phyloP scores from a whole-genome alignment of 345 rosid genomes.

The Salix brachista region DNA sequence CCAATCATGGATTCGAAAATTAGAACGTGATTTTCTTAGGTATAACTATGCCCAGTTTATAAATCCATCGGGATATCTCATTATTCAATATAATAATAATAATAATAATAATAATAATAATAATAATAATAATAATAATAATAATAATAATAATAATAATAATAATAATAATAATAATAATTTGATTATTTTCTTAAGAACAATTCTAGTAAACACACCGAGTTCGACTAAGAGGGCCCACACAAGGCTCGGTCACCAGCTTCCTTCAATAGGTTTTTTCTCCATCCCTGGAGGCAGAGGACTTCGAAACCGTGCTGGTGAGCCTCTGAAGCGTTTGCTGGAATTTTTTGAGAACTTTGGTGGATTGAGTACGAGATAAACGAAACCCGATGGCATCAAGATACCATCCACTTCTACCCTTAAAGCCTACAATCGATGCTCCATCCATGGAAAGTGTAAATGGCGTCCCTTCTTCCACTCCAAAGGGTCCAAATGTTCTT shows the following conservation, averaged over 20 bases:
- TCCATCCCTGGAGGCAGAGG: not conserved
- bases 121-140: too few species aligned
- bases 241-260: not conserved
- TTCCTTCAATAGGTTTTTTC: constrained; percentile 1
- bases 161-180: too few species aligned
- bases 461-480: constrained; percentile 70
- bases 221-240: not conserved
- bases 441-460: constrained; percentile 55
- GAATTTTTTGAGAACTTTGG: constrained; percentile 47
- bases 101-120: too few species aligned
- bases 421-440: constrained; percentile 55
- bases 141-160: too few species aligned
- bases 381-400: constrained; percentile 64
- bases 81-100: too few species aligned
- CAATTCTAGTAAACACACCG: not conserved
- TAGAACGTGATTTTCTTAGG: too few species aligned
- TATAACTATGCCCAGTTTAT: too few species aligned
- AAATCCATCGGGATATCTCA: too few species aligned
- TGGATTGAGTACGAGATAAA: constrained; percentile 39
- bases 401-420: constrained; percentile 71
- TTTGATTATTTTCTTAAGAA: too few species aligned
- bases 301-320: constrained; percentile 28
- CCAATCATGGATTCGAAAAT: too few species aligned
- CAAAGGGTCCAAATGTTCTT: constrained; percentile 61
- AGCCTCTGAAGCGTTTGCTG: constrained; percentile 48